Base-by-base conservation (phyloP, 2,329 filamentous ascomycete species). In the Aspergillus neoniger region DNA sequence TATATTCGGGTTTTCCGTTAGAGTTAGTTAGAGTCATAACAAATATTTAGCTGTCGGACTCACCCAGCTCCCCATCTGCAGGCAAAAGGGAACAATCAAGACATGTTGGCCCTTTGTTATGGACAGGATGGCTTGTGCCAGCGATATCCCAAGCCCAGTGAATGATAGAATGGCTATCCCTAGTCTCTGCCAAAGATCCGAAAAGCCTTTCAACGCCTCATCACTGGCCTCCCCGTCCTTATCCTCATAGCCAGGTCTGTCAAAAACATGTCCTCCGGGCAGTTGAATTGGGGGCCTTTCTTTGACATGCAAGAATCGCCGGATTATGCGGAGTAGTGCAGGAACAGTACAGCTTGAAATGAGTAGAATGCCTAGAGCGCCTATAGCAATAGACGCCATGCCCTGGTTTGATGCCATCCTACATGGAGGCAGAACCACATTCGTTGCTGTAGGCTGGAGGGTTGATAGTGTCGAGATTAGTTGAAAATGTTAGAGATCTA, bases 161-260 rank as follows among this genome's bases (percentile, higher is more conserved):
- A 80, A 58, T 0, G 86, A 83, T n/a, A 85, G 80, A 3, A 86
- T 36, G 4, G 86, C 70, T 48, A 90, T 79, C 21, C 80, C 70
- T 4, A 78, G 63, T 70, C 88, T 89, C 57, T 87, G 82, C 59
- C 81, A 68, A 59, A 79, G 84, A 64, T 85, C 83, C 28, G 88
- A 89, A 70, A 88, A 92, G 41, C 80, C 81, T 21, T 82, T 81
- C 55, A 86, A 72, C 1, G 87, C 86, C 69, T 89, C 86, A 43
- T 85, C 81, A 0, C 86, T 89, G 32, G 88, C 88, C 64, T 83
- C 81, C 52, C 90, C 90, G 75, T 93, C 90, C 63, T 82, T 77
- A 69, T 93, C 90, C 66, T 87, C 79, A 69, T 92, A 92, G 12
- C 81, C 77, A 10, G 82, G 76, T 14, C 67, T 68, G 10, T 44